Percentiles rank a stretch among this genome's conserved stretches.
Evolutionary conservation across 129 eudicot species (phyloP).

Genomic region (Flaveria brownii): DNA sequence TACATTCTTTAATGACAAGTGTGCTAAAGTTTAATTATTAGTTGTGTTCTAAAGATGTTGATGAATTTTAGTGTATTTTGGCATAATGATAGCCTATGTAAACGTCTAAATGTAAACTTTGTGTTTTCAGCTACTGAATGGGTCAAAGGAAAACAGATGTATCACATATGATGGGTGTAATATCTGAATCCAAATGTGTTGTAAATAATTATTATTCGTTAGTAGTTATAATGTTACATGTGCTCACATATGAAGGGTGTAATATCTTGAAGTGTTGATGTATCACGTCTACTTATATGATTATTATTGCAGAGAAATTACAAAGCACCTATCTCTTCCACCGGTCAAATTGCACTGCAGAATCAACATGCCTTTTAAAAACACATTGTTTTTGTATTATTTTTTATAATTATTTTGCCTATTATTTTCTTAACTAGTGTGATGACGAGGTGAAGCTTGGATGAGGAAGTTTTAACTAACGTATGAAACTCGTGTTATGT

Average conservation of each 20-base stretch:
- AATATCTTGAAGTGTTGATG: too few relatives aligned
- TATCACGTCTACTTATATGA: neutral
- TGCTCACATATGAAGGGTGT: too few relatives aligned
- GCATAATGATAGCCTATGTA: too few relatives aligned
- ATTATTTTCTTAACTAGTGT: too few relatives aligned
- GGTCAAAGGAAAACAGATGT: slow-evolving; percentile 31
- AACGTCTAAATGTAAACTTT: neutral
- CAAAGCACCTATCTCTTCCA: slow-evolving; percentile 87
- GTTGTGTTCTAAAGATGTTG: too few relatives aligned
- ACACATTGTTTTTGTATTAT: slow-evolving; percentile 32
- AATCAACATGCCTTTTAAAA: slow-evolving; percentile 94
- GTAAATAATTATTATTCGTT: neutral
- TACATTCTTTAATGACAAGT: neutral
- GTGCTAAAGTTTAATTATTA: too few relatives aligned
- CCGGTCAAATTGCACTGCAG: slow-evolving; percentile 92
- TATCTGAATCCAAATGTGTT: slow-evolving; percentile 3
- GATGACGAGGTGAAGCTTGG: too few relatives aligned
- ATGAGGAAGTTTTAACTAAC: too few relatives aligned
- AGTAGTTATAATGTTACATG: neutral
- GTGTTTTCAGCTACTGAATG: slow-evolving; percentile 39
- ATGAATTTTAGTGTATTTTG: too few relatives aligned
- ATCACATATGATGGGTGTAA: too few relatives aligned
- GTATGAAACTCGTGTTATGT: too few relatives aligned
- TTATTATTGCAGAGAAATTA: slow-evolving; percentile 61
- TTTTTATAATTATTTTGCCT: too few relatives aligned